Conservation (phyloP, 208 protist species). For the Blastocrithidia nonstop region DNA sequence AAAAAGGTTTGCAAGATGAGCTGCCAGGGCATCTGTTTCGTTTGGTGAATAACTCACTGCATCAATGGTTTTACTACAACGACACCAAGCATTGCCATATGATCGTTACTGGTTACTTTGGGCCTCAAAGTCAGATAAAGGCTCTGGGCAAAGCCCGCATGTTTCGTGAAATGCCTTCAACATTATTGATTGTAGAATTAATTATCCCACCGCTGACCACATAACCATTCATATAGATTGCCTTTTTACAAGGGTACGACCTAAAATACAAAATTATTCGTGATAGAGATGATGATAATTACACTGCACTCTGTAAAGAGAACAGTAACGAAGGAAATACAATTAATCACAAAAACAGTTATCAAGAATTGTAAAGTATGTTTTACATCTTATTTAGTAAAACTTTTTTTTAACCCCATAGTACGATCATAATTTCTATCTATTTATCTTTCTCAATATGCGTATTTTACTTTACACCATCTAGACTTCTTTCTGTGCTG, state of each 20-base stretch:
- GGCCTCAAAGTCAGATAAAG: constrained; percentile 24
- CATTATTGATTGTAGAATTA: constrained; percentile 22
- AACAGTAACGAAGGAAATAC: too few relatives aligned
- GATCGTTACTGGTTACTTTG: constrained; percentile 27
- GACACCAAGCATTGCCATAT: constrained; percentile 66
- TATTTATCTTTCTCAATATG: too few relatives aligned
- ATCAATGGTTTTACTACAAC: constrained; percentile 68
- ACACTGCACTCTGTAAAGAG: too few relatives aligned
- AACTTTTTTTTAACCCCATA: background rate
- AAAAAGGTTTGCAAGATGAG: background rate
- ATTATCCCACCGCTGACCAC: constrained; percentile 34
- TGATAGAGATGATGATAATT: too few relatives aligned
- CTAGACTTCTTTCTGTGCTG: background rate
- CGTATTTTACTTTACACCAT: too few relatives aligned
- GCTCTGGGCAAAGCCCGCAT: constrained; percentile 21
- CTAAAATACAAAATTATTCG: too few relatives aligned
- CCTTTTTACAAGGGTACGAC: too few relatives aligned
- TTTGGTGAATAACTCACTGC: constrained; percentile 25
- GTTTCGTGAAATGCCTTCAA: constrained; percentile 16
- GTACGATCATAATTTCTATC: background rate
- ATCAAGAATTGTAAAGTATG: too few relatives aligned
- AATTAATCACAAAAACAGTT: too few relatives aligned
- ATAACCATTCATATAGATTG: constrained; percentile 43
- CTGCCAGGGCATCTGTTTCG: constrained; percentile 50
- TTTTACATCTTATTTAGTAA: background rate